phyloP scores from a whole-genome alignment of 345 rosid genomes.

The Citrus medica region DNA sequence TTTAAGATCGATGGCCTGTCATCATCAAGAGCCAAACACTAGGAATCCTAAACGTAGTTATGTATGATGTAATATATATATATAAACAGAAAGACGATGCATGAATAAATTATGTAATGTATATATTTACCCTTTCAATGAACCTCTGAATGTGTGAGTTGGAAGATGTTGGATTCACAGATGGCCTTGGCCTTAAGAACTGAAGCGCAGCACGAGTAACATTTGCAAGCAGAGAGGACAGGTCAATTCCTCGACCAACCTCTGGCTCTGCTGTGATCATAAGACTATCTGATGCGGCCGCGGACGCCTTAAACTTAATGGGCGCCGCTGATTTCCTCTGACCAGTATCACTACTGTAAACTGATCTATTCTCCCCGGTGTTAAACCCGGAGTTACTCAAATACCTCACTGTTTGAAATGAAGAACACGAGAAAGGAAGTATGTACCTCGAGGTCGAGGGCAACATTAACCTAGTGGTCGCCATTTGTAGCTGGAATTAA shows the following conservation, averaged over 20 bases:
- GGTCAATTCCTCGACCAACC: constrained; percentile 20
- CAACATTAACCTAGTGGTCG: constrained; percentile 34
- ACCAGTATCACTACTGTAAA: constrained; percentile 9
- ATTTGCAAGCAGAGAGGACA: constrained; percentile 20
- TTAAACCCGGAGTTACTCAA: constrained; percentile 7
- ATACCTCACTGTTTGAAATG: constrained; percentile 20
- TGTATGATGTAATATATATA: too few relatives aligned
- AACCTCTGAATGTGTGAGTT: constrained; percentile 36
- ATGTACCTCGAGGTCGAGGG: neutral
- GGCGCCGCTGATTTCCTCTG: constrained; percentile 28
- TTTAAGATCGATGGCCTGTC: too few relatives aligned
- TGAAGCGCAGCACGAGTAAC: constrained; percentile 14
- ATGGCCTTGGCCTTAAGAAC: constrained; percentile 10
- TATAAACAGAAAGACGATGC: neutral
- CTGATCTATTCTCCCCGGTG: constrained; percentile 11
- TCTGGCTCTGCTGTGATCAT: constrained; percentile 15
- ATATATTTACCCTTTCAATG: constrained; percentile 37
- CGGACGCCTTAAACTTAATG: constrained; percentile 27
- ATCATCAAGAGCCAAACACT: too few relatives aligned
- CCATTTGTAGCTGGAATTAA: constrained; percentile 15
- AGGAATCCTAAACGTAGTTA: too few relatives aligned
- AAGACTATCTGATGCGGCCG: constrained; percentile 14
- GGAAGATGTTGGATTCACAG: constrained; percentile 22
- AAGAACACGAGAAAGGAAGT: constrained; percentile 14
- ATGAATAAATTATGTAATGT: too few relatives aligned